phyloP scores from a whole-genome alignment of 108 stramenopile genomes.

The Conticribra weissflogii region DNA sequence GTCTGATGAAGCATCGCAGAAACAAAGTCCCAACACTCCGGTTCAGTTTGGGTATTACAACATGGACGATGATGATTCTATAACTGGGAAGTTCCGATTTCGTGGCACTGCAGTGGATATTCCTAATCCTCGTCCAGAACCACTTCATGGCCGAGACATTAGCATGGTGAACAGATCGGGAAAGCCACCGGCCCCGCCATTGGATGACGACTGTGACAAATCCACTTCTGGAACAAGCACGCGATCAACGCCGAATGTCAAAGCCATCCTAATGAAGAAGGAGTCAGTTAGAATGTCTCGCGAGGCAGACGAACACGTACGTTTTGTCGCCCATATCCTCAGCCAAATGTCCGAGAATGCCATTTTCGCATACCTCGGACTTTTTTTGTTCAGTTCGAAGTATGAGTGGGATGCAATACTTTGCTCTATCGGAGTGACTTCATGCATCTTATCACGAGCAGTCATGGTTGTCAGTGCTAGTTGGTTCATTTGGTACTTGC shows the following conservation, averaged over 20 bases:
- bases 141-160: background rate
- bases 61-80: constrained; percentile 37
- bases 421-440: constrained; percentile 60
- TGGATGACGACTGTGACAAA: constrained; percentile 9
- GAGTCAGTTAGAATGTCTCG: constrained; percentile 49
- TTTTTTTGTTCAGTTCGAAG: constrained; percentile 80
- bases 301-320: constrained; percentile 71
- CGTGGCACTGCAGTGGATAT: constrained; percentile 44
- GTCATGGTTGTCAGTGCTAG: constrained; percentile 71
- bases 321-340: constrained; percentile 82
- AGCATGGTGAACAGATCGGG: background rate
- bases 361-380: constrained; percentile 89
- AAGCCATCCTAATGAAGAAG: constrained; percentile 40
- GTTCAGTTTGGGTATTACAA: constrained; percentile 29
- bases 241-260: constrained; percentile 35
- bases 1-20: background rate
- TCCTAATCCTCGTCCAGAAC: constrained; percentile 19
- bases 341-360: constrained; percentile 78
- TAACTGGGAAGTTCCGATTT: constrained; percentile 20
- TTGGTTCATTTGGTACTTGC: constrained; percentile 60
- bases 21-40: background rate
- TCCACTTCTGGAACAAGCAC: constrained; percentile 18
- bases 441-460: constrained; percentile 68
- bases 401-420: constrained; percentile 72
- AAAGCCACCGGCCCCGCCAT: background rate